Conservation (phyloP, 192 early-diverging fungal genomes). For the Powellomyces hirtus region DNA sequence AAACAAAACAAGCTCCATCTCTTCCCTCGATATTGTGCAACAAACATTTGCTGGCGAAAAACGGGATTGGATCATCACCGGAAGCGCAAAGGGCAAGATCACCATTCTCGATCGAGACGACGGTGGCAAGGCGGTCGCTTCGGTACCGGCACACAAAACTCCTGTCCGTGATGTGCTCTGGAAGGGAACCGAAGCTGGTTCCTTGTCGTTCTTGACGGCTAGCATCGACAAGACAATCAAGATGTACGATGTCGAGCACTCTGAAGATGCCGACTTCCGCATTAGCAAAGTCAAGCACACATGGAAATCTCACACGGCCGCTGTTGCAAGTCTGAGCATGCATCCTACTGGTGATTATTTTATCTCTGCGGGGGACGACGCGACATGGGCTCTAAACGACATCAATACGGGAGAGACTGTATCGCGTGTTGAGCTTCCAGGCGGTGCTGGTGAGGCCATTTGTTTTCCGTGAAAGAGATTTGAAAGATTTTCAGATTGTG, state of each 20-base stretch:
- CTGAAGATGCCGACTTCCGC: slow-evolving; percentile 6
- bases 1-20: slow-evolving; percentile 67
- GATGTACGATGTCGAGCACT: slow-evolving; percentile 42
- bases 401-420: slow-evolving; percentile 60
- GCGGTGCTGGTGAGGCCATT: no score
- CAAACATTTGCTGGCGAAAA: slow-evolving; percentile 13
- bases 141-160: slow-evolving; percentile 82
- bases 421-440: no score
- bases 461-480: no score
- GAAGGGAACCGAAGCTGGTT: slow-evolving; percentile 45
- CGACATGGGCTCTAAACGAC: slow-evolving; percentile 79
- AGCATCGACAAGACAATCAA: slow-evolving; percentile 81
- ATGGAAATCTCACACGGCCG: slow-evolving; percentile 65
- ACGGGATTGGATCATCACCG: slow-evolving; percentile 65
- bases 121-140: slow-evolving; percentile 56
- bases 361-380: slow-evolving; percentile 69
- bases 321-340: slow-evolving; percentile 71
- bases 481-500: no score
- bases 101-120: slow-evolving; percentile 65
- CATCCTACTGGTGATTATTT: slow-evolving; percentile 83
- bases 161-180: slow-evolving; percentile 73
- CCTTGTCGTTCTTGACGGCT: slow-evolving; percentile 64
- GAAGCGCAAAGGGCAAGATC: slow-evolving; percentile 76
- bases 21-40: slow-evolving; percentile 47
- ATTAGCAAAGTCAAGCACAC: slow-evolving; percentile 39